Evolutionary conservation across 2,329 filamentous ascomycete genomes (phyloP), one percentile per base, ranked within the genome.

Genomic region (Microcyclospora tardicrescens): DNA sequence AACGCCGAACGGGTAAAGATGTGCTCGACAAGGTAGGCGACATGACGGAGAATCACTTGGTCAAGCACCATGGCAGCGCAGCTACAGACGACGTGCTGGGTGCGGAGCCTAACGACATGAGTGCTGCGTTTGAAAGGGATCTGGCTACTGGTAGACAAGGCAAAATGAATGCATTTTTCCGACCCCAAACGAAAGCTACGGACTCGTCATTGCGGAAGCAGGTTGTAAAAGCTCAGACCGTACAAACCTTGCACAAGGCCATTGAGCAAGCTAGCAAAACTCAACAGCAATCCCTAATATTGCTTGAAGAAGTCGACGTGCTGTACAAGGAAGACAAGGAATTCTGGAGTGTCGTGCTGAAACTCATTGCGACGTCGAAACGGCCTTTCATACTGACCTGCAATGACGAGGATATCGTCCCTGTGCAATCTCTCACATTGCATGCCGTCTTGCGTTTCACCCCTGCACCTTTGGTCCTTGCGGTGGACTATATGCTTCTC

Each of bases 261-360:
- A n/a, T 52, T 12, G 51, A 72, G 47, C 65, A 54, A 37, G 47
- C 58, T 46, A 16, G 47, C 3, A 57, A 54, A 35, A 54, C 57
- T 33, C 89, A 96, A 58, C 93, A 93, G 52, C 91, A 98, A 60
- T 96, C 89, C 0, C 66, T 98, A 14, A 95, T 98, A 44, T 68
- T 98, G 2, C 68, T 98, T 1, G 91, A 98, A 60, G 91, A 98
- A 61, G 85, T 85, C 0, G 93, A 98, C 54, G 65, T 96, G 12
- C 69, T 98, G 1, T 98, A 91, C 57, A 87, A 94, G 38, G 89
- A 96, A 57, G 91, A 98, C 58, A 89, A 85, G 59, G 81, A 89
- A 45, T 98, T 98, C 55, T 98, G 91, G 91, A 63, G 72, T 1
- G 91, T 84, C 0, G 73, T 96, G 3, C 68, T 83, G 33, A 72